Base-by-base conservation (phyloP, 768 basidiomycete genomes). In the Termitomyces sp. region DNA sequence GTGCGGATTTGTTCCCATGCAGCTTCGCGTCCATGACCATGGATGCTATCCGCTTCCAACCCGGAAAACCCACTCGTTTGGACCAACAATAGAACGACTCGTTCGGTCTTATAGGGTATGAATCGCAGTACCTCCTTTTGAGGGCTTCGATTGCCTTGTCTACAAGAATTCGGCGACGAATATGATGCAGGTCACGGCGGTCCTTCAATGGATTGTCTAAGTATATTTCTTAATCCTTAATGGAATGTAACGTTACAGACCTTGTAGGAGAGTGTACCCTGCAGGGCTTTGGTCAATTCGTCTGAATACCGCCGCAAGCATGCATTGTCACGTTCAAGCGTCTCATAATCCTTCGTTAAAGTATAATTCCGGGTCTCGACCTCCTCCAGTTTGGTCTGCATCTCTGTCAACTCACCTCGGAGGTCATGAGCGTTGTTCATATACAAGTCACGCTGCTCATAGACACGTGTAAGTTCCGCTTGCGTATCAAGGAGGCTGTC, bases 1-100 rank as follows among this genome's bases (percentile, higher is more conserved):
- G 54, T 19, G 54, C 54, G 5, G 41, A 55, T 34, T 40, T 55
- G 42, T 55, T 55, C 35, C 54, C 54, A n/a, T 55, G 54, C 11
- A 17, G 9, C 34, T 55, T 55, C 11, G 54, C 48, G 9, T 55
- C 41, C 48, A 45, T 45, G 43, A 51, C 42, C 48, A 55, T 55
- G 2, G 40, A 43, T 14, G 54, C 47, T 50, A 55, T 50, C 22
- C 26, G 54, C 43, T 55, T 8, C 54, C 54, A 55, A 30, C 32
- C 24, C 3, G 34, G 41, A 30, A 50, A 55, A 2, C 42, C 32
- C 17, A 55, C 54, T 26, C 48, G 42, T 55, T 50, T 43, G 21
- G 48, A 55, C 54, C 48, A 55, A 14, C 19, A 28, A n/a, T 34
- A 40, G 9, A 55, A 55, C 11, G 54, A 45, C 10, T 55, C 54